Percentiles rank a stretch among this genome's conserved stretches.
Evolutionary conservation across 2,329 filamentous ascomycete species (phyloP).

Genomic region (Polytolypa hystricis): DNA sequence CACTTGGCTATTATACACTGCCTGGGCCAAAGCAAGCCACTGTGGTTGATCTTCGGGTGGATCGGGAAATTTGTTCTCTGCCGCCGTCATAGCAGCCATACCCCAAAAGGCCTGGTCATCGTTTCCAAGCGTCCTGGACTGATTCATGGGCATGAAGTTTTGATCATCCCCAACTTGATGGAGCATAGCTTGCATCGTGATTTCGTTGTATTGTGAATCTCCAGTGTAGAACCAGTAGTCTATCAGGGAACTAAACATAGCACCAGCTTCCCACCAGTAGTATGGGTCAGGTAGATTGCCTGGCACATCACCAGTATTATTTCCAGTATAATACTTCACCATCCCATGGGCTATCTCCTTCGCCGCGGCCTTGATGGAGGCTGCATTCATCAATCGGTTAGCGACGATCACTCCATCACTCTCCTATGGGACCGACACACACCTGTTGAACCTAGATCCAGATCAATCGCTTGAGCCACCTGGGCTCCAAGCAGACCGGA

Average conservation of each 20-base stretch:
- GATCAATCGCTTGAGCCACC: conserved; percentile 14
- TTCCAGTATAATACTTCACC: conserved; percentile 26
- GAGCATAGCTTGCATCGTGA: conserved; percentile 57
- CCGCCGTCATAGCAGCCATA: conserved; percentile 68
- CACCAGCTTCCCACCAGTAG: conserved; percentile 30
- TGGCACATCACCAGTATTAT: conserved; percentile 21
- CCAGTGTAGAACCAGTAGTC: conserved; percentile 77
- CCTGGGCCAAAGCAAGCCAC: conserved; percentile 69
- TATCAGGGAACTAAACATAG: conserved; percentile 44
- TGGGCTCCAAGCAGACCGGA: conserved; percentile 14
- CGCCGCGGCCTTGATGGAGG: conserved; percentile 25
- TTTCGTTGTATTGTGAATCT: conserved; percentile 58
- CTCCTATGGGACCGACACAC: too few species aligned
- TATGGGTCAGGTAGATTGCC: conserved; percentile 25
- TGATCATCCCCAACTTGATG: conserved; percentile 61
- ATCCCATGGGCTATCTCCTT: conserved; percentile 22
- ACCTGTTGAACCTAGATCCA: conserved; percentile 20
- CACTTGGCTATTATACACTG: conserved; percentile 69
- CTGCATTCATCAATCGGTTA: conserved; percentile 24
- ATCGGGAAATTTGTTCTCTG: conserved; percentile 64
- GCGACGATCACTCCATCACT: neutral
- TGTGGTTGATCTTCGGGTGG: conserved; percentile 52
- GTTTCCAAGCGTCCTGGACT: conserved; percentile 37
- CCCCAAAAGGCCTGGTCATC: conserved; percentile 69
- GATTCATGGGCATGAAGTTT: conserved; percentile 63